Conservation (phyloP, 352 stramenopile genomes). For the Phytophthora pistaciae region DNA sequence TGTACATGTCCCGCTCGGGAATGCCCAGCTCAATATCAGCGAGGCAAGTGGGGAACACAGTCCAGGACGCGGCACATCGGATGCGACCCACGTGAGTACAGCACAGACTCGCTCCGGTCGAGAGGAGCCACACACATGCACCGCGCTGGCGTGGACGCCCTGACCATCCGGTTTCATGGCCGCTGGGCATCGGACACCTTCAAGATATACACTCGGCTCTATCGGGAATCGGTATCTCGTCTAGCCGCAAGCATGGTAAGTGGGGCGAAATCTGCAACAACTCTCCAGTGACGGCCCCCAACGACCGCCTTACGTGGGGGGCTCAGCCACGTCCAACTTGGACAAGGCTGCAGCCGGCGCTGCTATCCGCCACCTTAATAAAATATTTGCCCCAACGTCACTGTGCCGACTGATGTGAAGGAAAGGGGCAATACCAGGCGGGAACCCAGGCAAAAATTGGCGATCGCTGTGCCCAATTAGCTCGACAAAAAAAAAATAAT, state of each 20-base stretch:
- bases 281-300: not conserved
- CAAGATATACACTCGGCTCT: not conserved
- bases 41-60: not conserved
- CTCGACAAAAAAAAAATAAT: no score
- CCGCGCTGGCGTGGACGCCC: not conserved
- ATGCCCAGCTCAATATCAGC: not conserved
- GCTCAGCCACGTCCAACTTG: not conserved
- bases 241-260: not conserved
- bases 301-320: not conserved
- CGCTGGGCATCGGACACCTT: not conserved
- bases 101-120: not conserved
- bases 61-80: not conserved
- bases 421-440: no score
- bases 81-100: not conserved
- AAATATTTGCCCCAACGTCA: no score
- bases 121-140: not conserved
- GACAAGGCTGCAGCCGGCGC: not conserved
- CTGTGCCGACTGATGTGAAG: no score
- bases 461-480: no score
- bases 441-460: no score
- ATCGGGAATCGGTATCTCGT: not conserved
- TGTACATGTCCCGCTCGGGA: not conserved
- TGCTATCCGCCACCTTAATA: not conserved
- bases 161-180: not conserved
- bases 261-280: not conserved